Percentiles rank a stretch among this genome's conserved stretches.
These are phyloP conservation scores for Solanum chacoense DNA, from an alignment of 305 asterid genomes.

Conservation along the genomic window DNA sequence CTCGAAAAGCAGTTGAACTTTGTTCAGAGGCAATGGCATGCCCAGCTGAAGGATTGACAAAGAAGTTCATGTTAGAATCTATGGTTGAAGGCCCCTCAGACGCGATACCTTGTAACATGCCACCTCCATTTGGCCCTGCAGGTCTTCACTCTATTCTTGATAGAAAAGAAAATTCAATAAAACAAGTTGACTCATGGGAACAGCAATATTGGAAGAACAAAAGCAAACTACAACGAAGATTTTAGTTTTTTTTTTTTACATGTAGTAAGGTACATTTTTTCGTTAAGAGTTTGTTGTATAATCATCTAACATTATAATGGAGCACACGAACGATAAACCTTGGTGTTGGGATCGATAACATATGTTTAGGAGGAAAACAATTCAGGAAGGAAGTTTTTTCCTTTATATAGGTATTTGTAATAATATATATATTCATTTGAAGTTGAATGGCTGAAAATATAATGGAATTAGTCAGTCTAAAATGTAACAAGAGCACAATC, in stretches of 20 bases:
- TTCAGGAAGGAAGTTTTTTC: background rate
- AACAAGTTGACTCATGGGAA: conserved; percentile 63
- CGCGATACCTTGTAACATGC: conserved; percentile 46
- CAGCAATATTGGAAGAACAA: conserved; percentile 43
- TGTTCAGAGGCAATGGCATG: conserved; percentile 80
- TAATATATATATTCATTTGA: background rate
- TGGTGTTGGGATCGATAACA: background rate
- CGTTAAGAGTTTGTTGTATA: background rate
- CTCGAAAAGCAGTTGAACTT: conserved; percentile 53
- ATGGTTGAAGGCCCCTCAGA: conserved; percentile 36
- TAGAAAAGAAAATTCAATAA: conserved; percentile 24
- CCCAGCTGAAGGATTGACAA: conserved; percentile 39
- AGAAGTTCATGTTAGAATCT: conserved; percentile 60
- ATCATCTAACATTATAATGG: background rate
- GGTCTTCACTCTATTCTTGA: conserved; percentile 42
- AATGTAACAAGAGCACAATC: background rate
- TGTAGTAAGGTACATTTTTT: background rate
- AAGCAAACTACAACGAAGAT: conserved; percentile 5
- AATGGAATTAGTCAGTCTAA: background rate
- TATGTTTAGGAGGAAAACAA: background rate
- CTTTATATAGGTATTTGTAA: background rate
- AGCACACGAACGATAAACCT: background rate
- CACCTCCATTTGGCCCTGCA: conserved; percentile 59
- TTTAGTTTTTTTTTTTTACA: background rate
- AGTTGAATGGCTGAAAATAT: background rate